Base-by-base conservation (phyloP, 225 moss, liverwort and hornwort genomes). In the Pleurozium schreberi region DNA sequence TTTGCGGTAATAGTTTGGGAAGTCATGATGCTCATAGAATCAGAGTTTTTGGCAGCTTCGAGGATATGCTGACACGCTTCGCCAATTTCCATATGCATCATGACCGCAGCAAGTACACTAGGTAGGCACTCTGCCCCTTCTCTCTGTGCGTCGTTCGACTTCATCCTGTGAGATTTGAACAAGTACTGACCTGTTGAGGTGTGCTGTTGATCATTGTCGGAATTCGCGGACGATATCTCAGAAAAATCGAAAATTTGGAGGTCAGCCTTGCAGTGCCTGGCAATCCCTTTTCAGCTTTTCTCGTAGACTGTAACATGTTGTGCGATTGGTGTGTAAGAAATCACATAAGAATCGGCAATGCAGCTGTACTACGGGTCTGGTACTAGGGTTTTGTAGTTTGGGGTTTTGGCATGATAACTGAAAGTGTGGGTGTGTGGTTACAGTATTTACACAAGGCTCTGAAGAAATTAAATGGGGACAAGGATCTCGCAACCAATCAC, bases 81-180 rank as follows among this genome's bases (percentile, higher is more conserved):
- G 93, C 93, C 71, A 93, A 93, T 92, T 93, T 92, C 81, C 93
- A 93, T 45, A 93, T 93, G 93, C 92, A 92, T 87, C 90, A 92
- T 82, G 93, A 93, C 88, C 93, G 92, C 74, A 90, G 10, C 88
- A 92, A 93, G 81, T 93, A 93, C 88, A 92, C 80, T 88, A 92
- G 93, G 93, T 93, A n/a, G 61, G 84, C 81, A 66, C 30, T 66
- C 66, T 78, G 85, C 71, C 62, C 71, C 62, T 61, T 66, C 80
- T 75, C 65, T 63, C 36, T 70, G 49, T 12, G 68, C 53, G n/a
- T 85, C 31, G 25, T 77, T 60, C 57, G 36, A 12, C n/a, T 75
- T 90, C 81, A 34, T 75, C 60, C 49, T 78, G 55, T 22, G 58
- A 63, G 80, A 81, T 75, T 47, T 59, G 25, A 68, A 69, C 40